Evolutionary conservation across 805 yeast species (phyloP), one percentile per base, ranked within the genome.

Genomic region (Diddensiella caesifluorescens): DNA sequence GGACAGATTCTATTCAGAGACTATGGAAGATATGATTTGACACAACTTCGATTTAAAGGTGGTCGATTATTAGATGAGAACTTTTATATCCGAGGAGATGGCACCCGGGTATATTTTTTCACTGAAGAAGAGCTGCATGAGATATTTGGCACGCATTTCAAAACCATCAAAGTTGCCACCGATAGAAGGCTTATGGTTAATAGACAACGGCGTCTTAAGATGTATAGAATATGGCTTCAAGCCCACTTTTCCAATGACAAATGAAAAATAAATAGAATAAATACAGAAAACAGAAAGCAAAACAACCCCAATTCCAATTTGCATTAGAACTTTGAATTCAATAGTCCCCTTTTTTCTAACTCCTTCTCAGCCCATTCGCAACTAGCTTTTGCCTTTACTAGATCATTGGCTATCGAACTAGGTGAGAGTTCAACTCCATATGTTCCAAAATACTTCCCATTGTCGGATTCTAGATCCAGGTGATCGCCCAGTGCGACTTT

Each of bases 191-290:
- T 92, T 53, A 68, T 92, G 50, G 97, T 92, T 19, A 92, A 92
- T 61, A 73, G 98, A 56, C 89, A 90, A 65, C 81, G 90, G 59
- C 83, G 83, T 61, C 66, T 92, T 50, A 92, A 92, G 64, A 92
- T 92, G 98, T 92, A 86, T 61, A 72, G 98, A 56, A 85, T 88
- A 45, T 92, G 98, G 98, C 66, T 92, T 43, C 98, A 92, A 65
- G 97, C 92, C 1, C 88, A 86, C 20, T 90, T 90, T 15, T 22
- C n/a, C 13, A 26, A 3, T 15, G 7, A 12, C 12, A 19, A 18
- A 32, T 22, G 12, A 22, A 12, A 13, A n/a, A n/a, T n/a, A n/a
- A n/a, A n/a, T n/a, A n/a, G n/a, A n/a, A n/a, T n/a, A n/a, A n/a
- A n/a, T n/a, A n/a, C n/a, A n/a, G n/a, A n/a, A n/a, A n/a, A n/a